These are phyloP conservation scores for Rhypophila decipiens DNA, from an alignment of 495 filamentous ascomycete species.

Conservation along the genomic window DNA sequence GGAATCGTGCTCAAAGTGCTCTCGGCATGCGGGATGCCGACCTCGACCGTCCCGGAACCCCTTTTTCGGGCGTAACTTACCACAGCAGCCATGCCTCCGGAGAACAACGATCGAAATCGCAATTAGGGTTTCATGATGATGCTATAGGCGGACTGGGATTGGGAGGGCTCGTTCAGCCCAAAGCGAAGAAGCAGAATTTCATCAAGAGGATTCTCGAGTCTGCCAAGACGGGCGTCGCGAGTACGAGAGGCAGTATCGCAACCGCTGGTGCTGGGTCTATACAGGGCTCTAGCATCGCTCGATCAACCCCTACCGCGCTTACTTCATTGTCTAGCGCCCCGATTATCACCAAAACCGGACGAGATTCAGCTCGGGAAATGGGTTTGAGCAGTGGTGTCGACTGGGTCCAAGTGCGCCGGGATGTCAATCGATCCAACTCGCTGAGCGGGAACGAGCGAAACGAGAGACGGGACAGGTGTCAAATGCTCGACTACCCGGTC, in stretches of 20 bases:
- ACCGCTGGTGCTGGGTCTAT: conserved; percentile 45
- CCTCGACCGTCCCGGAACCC: conserved; percentile 59
- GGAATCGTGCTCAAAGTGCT: conserved; percentile 43
- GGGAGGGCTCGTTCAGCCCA: conserved; percentile 70
- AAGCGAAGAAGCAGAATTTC: conserved; percentile 86
- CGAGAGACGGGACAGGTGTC: conserved; percentile 83
- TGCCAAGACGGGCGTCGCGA: conserved; percentile 89
- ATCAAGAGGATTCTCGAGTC: conserved; percentile 95
- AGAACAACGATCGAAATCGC: conserved; percentile 40
- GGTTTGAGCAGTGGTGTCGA: conserved; percentile 62
- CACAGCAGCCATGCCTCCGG: conserved; percentile 77
- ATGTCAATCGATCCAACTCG: conserved; percentile 92
- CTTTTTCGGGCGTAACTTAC: conserved; percentile 71
- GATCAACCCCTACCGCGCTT: conserved; percentile 11
- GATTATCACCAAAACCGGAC: conserved; percentile 40
- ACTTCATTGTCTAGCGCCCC: conserved; percentile 14
- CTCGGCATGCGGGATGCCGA: conserved; percentile 45
- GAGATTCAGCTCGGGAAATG: conserved; percentile 58
- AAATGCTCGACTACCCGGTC: conserved; percentile 88
- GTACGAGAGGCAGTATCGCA: conserved; percentile 77
- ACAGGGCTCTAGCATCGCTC: conserved; percentile 20
- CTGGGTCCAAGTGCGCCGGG: conserved; percentile 92
- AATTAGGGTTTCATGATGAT: conserved; percentile 40
- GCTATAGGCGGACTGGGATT: conserved; percentile 46
- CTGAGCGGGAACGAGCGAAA: conserved; percentile 79